Base-by-base conservation (phyloP, 306 rosid genomes). In the Trifolium dubium region DNA sequence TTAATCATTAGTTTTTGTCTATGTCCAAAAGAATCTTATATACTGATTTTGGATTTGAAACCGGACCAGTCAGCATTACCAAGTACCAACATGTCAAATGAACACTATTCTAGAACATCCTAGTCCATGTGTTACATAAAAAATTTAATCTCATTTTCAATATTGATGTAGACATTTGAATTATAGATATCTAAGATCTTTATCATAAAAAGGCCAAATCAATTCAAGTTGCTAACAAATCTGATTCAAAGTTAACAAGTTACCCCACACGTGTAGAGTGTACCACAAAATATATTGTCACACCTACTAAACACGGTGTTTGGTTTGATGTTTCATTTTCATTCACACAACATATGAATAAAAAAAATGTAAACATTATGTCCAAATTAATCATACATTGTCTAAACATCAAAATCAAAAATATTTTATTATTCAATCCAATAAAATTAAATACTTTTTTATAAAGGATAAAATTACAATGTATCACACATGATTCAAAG, bases 311-410 rank as follows among this genome's bases (percentile, higher is more conserved):
- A 6, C 50, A 62, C 40, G 46, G 43, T 73, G 13, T 13, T 7
- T 40, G 69, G 35, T 15, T 63, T 40, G 68, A 59, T 80, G 85
- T 84, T 77, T 44, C 68, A 77, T 69, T 77, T 63, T 73, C 39
- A 49, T 46, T 72, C 85, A 80, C 84, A 62, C 31, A 5, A 61
- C 53, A 14, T 13, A 29, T 1, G n/a, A 11, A 46, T 18, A 2
- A 4, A 51, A 40, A n/a, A 44, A 56, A 15, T 34, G 23, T 23
- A 23, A 23, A 23, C 23, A 23, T 23, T 0, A 23, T 23, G 23
- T 23, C 23, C 23, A 23, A 23, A 23, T 23, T 23, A 23, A 23
- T 23, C 23, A 23, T 23, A 23, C 23, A 23, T 23, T 23, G 1
- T 23, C 1, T 23, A 1, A 23, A 23, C 23, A 23, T 23, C 23